These are phyloP conservation scores for Triticum turgidum DNA, from an alignment of 176 grass and related monocot species.

Conservation along the genomic window DNA sequence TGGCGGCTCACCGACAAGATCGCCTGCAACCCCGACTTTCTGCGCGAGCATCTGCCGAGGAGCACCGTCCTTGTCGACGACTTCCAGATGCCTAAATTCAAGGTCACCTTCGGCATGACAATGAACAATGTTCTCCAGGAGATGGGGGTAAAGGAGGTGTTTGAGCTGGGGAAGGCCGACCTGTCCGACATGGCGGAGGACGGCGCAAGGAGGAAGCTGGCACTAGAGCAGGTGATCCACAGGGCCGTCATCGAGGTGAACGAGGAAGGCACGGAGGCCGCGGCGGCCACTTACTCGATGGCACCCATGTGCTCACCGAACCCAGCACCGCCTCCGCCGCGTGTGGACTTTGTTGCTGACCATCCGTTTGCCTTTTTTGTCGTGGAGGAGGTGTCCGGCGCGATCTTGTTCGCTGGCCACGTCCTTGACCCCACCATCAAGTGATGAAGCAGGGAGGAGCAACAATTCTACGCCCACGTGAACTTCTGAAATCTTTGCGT, in stretches of 20 bases:
- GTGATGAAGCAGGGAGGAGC: no score
- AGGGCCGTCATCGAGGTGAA: not conserved
- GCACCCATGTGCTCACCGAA: fast-evolving
- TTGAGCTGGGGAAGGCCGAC: not conserved
- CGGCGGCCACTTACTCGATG: not conserved
- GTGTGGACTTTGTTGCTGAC: not conserved
- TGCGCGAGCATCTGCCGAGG: not conserved
- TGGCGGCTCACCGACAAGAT: not conserved
- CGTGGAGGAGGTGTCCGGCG: not conserved
- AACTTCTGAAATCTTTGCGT: no score
- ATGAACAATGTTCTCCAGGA: not conserved
- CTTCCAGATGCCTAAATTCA: not conserved
- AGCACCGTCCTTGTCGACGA: not conserved
- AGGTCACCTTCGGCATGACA: not conserved
- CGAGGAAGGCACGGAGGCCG: not conserved
- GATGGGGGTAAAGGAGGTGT: not conserved
- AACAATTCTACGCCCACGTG: no score
- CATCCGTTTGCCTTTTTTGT: not conserved
- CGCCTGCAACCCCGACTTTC: not conserved
- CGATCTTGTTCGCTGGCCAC: not conserved
- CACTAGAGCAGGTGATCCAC: not conserved
- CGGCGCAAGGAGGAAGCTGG: not conserved
- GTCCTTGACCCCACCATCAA: not conserved
- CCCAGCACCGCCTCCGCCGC: not conserved
- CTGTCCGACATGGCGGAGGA: not conserved